These are phyloP conservation scores for Scheffersomyces cryptocercus DNA, from an alignment of 1,139 yeast species.

Conservation along the genomic window DNA sequence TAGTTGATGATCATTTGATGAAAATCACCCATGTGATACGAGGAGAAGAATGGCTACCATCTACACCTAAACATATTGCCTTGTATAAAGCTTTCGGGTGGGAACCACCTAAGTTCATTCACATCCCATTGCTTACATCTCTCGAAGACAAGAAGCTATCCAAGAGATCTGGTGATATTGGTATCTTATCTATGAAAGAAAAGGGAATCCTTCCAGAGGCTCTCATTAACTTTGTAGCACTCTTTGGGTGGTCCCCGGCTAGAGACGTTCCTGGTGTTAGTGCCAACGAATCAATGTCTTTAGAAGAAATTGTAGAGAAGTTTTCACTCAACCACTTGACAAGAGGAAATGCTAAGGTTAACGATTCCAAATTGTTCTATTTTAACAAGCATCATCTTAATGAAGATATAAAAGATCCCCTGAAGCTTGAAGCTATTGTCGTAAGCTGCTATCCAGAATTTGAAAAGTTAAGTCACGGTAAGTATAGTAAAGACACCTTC, in stretches of 20 bases:
- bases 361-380: slow-evolving; percentile 66
- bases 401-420: slow-evolving; percentile 34
- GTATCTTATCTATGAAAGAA: slow-evolving; percentile 58
- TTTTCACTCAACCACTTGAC: slow-evolving; percentile 72
- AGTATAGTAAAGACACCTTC: slow-evolving; percentile 21
- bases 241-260: slow-evolving; percentile 93
- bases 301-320: slow-evolving; percentile 51
- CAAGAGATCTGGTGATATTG: slow-evolving; percentile 81
- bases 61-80: slow-evolving; percentile 93
- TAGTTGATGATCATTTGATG: slow-evolving; percentile 93
- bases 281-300: slow-evolving; percentile 58
- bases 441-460: slow-evolving; percentile 25
- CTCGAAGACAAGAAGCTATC: slow-evolving; percentile 76
- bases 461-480: slow-evolving; percentile 5
- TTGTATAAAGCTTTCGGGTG: slow-evolving; percentile 85
- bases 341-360: slow-evolving; percentile 92
- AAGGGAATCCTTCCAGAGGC: slow-evolving; percentile 85
- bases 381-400: slow-evolving; percentile 72
- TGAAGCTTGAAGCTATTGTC: slow-evolving; percentile 31
- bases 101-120: slow-evolving; percentile 80
- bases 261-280: slow-evolving; percentile 52
- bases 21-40: slow-evolving; percentile 88
- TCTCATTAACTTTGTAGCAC: slow-evolving; percentile 78
- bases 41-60: slow-evolving; percentile 97
- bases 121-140: slow-evolving; percentile 84